Base-by-base conservation (phyloP, 331 rosid species). In the Spiraea crenata region DNA sequence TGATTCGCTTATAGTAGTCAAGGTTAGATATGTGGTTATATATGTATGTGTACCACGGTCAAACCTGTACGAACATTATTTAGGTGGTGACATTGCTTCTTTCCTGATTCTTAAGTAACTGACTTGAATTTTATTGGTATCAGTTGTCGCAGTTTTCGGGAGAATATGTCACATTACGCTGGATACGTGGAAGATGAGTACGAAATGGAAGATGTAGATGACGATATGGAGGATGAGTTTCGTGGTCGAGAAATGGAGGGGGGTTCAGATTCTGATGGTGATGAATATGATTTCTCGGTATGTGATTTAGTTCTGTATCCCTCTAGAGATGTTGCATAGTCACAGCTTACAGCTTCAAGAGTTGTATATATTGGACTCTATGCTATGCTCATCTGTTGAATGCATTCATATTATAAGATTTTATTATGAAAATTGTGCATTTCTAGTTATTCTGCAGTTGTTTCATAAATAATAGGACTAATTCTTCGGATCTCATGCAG, bases 181-280 rank as follows among this genome's bases (percentile, higher is more conserved):
- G 95, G 87, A 14, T 81, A 86, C 15, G 82, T 58, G 61, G 85
- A 83, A 6, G 91, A 89, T 9, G 92, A 89, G 65, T 89, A 88
- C 79, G 96, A 89, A 67, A 81, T 89, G 95, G 95, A 82, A 39
- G 92, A 87, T 72, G 90, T 82, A 38, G 92, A 85, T 59, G 93
- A 87, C 48, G 92, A 92, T 65, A 63, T 85, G 77, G 89, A 92
- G 75, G 80, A 78, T 3, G 78, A 77, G 71, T 79, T 81, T 80
- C 87, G 74, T 31, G 85, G 82, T 37, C 79, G 92, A 86, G 95
- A 81, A 7, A 69, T 79, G 72, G 31, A 25, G 31, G 95, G 84
- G 2, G 95, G 85, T 71, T 83, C 96, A 14, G 98, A 88, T 35
- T 85, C 96, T 37, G 96, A 86, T 55, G 88, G 68, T 8, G 92